These are phyloP conservation scores for Ilex aquifolium DNA, from an alignment of 257 asterid species.

Conservation along the genomic window DNA sequence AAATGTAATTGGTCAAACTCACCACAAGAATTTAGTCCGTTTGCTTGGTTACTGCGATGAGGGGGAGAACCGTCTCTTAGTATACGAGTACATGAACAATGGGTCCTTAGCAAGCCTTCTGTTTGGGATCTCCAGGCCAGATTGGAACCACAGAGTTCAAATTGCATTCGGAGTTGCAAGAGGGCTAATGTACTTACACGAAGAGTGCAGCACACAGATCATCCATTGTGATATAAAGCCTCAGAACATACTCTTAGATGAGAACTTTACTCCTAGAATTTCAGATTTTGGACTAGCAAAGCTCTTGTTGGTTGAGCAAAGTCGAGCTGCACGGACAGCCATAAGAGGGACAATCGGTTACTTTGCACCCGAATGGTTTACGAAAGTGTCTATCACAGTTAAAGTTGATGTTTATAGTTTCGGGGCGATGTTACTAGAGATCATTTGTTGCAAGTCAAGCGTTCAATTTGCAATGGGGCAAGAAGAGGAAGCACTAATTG, in stretches of 20 bases:
- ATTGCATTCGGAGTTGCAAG: conserved; percentile 16
- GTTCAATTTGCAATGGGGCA: conserved; percentile 6
- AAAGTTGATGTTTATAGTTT: conserved; percentile 15
- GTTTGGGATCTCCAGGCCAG: conserved; percentile 5
- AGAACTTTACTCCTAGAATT: conserved; percentile 9
- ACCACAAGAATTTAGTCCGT: conserved; percentile 16
- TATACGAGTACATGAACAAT: conserved; percentile 19
- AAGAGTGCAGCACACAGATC: conserved; percentile 19
- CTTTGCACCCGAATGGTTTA: conserved; percentile 20
- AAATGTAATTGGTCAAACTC: conserved; percentile 10
- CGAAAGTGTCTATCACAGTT: conserved; percentile 1
- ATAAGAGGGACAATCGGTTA: conserved; percentile 22
- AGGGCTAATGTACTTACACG: conserved; percentile 17
- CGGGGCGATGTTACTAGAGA: conserved; percentile 10
- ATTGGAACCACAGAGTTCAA: conserved; percentile 11
- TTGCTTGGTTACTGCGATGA: conserved; percentile 15
- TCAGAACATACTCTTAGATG: conserved; percentile 16
- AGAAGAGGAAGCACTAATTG: conserved; percentile 4
- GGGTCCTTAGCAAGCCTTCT: conserved; percentile 10
- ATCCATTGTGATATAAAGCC: conserved; percentile 22
- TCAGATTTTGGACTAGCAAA: conserved; percentile 21
- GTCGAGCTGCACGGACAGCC: conserved; percentile 2
- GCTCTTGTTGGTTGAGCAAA: conserved; percentile 14
- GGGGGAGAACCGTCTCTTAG: conserved; percentile 11
- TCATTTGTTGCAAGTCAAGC: conserved; percentile 9